These are phyloP conservation scores for Solanum sejunctum DNA, from an alignment of 257 asterid genomes.

Conservation along the genomic window DNA sequence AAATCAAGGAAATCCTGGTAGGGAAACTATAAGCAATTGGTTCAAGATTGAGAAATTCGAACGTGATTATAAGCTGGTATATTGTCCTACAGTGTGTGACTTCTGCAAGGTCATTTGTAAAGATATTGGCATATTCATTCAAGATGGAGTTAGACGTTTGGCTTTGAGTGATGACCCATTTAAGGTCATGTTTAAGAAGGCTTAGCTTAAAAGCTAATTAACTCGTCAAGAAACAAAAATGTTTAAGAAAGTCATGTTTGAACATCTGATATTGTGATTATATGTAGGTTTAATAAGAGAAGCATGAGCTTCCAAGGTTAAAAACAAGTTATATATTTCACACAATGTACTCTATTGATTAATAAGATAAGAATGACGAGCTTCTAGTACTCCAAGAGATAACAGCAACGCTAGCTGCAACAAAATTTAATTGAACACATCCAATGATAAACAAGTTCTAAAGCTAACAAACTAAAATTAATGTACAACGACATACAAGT, in stretches of 20 bases:
- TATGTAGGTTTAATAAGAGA: not conserved
- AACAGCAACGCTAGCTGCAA: not conserved
- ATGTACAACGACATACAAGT: not conserved
- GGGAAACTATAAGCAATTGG: slow-evolving; percentile 35
- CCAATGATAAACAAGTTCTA: not conserved
- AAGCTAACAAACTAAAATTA: not conserved
- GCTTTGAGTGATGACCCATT: slow-evolving; percentile 13
- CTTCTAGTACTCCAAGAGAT: not conserved
- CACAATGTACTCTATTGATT: not conserved
- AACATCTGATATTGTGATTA: not conserved
- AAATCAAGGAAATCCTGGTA: slow-evolving; percentile 40
- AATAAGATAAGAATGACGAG: not conserved
- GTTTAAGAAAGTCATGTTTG: no score
- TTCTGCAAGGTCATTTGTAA: slow-evolving; percentile 32
- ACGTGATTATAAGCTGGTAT: slow-evolving; percentile 31
- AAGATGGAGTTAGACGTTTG: slow-evolving; percentile 33
- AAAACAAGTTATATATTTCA: not conserved
- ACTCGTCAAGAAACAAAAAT: not conserved
- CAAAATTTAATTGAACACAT: not conserved
- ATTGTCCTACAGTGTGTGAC: slow-evolving; percentile 41
- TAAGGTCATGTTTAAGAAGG: slow-evolving; percentile 11
- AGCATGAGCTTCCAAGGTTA: not conserved
- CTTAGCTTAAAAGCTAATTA: not conserved
- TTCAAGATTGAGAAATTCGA: slow-evolving; percentile 34
- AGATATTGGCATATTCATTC: slow-evolving; percentile 28